Percentiles rank a stretch among this genome's conserved stretches.
These are phyloP conservation scores for Dactylis glomerata DNA, from an alignment of 176 grass and related monocot genomes.

Conservation along the genomic window DNA sequence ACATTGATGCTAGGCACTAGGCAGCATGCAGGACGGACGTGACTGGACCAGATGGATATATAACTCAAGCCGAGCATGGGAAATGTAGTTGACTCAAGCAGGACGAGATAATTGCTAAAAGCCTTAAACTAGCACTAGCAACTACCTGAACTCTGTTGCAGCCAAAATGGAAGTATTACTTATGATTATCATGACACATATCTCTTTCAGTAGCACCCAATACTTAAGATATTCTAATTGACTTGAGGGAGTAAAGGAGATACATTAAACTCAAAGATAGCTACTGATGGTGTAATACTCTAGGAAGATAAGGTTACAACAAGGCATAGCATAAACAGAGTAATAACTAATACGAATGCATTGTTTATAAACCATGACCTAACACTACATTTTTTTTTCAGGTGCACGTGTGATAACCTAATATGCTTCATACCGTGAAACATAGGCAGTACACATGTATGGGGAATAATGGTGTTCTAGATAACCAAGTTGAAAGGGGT, in stretches of 20 bases:
- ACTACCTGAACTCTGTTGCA: background rate
- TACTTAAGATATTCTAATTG: background rate
- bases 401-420: background rate
- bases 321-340: background rate
- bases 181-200: background rate
- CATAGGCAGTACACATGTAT: background rate
- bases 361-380: no score
- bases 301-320: background rate
- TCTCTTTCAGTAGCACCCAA: background rate
- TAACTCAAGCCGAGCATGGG: background rate
- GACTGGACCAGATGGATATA: background rate
- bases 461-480: background rate
- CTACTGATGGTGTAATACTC: background rate
- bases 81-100: background rate
- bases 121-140: background rate
- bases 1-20: background rate
- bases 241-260: background rate
- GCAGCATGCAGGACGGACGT: background rate
- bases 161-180: background rate
- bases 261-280: background rate
- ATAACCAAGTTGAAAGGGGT: background rate
- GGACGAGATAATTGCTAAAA: background rate
- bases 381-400: background rate
- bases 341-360: no score
- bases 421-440: background rate